Conservation (phyloP, 176 grass and related monocot species). For the Zoysia pacifica region DNA sequence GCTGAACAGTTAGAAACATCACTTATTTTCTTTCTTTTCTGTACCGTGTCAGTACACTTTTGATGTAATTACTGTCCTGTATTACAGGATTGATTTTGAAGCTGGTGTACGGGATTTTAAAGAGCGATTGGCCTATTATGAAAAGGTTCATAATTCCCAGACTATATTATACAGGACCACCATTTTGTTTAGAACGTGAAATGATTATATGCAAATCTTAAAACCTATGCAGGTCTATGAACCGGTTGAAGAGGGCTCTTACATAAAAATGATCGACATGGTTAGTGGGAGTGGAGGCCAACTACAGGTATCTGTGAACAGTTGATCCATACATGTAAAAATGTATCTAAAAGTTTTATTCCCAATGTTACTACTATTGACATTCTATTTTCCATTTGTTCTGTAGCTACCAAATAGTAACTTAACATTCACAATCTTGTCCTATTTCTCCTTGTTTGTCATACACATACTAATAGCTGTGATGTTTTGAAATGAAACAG, state of each 20-base stretch:
- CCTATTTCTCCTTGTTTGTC: neutral
- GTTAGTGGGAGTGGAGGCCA: slow-evolving; percentile 80
- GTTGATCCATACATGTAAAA: slow-evolving; percentile 27
- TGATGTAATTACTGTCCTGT: slow-evolving; percentile 18
- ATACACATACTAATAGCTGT: slow-evolving; percentile 29
- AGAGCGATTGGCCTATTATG: slow-evolving; percentile 88
- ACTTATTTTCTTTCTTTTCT: slow-evolving; percentile 27
- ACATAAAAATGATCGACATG: slow-evolving; percentile 99
- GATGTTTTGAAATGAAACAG: slow-evolving; percentile 2
- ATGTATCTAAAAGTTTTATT: slow-evolving; percentile 20
- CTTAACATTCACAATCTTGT: slow-evolving; percentile 10
- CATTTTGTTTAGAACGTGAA: slow-evolving; percentile 15
- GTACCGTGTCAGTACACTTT: slow-evolving; percentile 7
- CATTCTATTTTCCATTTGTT: slow-evolving; percentile 14
- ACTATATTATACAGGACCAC: slow-evolving; percentile 25
- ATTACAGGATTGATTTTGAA: slow-evolving; percentile 88
- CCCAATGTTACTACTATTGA: neutral
- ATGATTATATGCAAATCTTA: slow-evolving; percentile 29
- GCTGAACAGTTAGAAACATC: slow-evolving; percentile 77
- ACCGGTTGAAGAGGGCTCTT: slow-evolving; percentile 91
- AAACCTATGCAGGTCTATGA: slow-evolving; percentile 73
- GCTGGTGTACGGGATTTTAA: slow-evolving; percentile 91
- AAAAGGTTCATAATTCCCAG: slow-evolving; percentile 64
- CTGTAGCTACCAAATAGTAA: neutral
- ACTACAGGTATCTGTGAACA: slow-evolving; percentile 64